A percentile compares a stretch with the other conserved stretches of the same genome.
Conservation (phyloP, 768 basidiomycete species). For the Macrolepiota fuliginosa region DNA sequence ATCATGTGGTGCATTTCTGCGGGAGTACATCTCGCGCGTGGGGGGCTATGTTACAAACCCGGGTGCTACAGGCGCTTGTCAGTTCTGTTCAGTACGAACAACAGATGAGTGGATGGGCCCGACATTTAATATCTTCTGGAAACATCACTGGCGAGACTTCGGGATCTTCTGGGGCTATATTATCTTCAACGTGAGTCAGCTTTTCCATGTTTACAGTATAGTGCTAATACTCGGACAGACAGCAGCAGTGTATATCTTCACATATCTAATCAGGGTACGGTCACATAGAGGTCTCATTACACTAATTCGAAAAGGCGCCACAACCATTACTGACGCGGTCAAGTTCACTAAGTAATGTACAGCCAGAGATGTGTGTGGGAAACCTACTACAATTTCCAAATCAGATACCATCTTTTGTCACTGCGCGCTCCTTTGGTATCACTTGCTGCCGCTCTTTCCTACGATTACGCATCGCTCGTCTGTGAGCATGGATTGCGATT, state of each 20-base stretch:
- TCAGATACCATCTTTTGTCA: not conserved
- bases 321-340: slow-evolving; percentile 4
- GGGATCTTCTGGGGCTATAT: slow-evolving; percentile 50
- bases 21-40: slow-evolving; percentile 42
- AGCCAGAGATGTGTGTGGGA: no score
- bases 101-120: slow-evolving; percentile 54
- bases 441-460: not conserved
- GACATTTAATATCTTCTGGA: slow-evolving; percentile 62
- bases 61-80: slow-evolving; percentile 46
- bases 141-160: slow-evolving; percentile 48
- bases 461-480: not conserved
- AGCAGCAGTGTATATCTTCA: slow-evolving; percentile 43
- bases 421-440: not conserved
- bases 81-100: slow-evolving; percentile 50
- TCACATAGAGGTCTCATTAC: slow-evolving; percentile 16
- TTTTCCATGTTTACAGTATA: not conserved
- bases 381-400: not conserved
- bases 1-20: slow-evolving; percentile 53
- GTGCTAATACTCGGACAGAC: slow-evolving; percentile 30
- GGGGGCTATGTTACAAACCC: slow-evolving; percentile 64
- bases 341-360: slow-evolving; percentile 7
- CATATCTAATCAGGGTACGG: slow-evolving; percentile 55
- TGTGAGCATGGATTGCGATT: not conserved
- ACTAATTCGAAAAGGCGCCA: slow-evolving; percentile 13
- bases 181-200: slow-evolving; percentile 39